phyloP scores from a whole-genome alignment of 148 eudicot genomes.

The Vaccinium darrowii region DNA sequence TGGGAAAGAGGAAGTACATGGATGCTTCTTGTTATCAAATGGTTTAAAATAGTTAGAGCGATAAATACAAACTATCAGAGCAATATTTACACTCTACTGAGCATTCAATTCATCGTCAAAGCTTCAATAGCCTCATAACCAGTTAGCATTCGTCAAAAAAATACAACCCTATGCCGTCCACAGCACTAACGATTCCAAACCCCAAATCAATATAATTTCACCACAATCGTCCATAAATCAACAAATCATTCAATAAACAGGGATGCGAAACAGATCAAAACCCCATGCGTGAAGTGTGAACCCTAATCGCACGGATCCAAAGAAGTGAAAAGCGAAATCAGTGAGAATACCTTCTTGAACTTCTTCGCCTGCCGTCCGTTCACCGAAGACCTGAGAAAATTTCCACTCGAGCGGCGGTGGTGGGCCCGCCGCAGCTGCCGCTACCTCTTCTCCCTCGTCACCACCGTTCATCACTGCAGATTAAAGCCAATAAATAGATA shows the following conservation, averaged over 20 bases:
- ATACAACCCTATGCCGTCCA: background rate
- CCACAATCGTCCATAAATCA: constrained; percentile 16
- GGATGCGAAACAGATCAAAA: constrained; percentile 17
- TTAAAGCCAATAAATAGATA: constrained; percentile 8
- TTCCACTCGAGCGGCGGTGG: constrained; percentile 74
- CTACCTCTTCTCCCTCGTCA: constrained; percentile 47
- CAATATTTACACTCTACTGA: too few species aligned
- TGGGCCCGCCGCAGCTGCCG: constrained; percentile 40
- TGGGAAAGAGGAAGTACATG: too few species aligned
- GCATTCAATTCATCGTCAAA: too few species aligned
- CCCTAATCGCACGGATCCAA: constrained; percentile 37
- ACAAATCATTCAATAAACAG: constrained; percentile 2
- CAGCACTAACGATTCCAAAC: constrained; percentile 12
- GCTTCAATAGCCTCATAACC: too few species aligned
- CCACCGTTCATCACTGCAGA: constrained; percentile 33
- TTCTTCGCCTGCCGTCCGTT: constrained; percentile 85
- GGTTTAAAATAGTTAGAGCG: too few species aligned
- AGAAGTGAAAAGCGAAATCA: constrained; percentile 1
- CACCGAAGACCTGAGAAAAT: constrained; percentile 92
- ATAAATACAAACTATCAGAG: too few species aligned
- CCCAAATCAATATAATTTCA: constrained; percentile 10
- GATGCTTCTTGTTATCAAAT: too few species aligned
- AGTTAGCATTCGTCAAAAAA: too few species aligned
- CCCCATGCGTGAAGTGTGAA: constrained; percentile 4
- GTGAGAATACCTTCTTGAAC: constrained; percentile 75